Evolutionary conservation across 768 basidiomycete species (phyloP), one percentile per base, ranked within the genome.

Genomic region (Crucibulum laeve): DNA sequence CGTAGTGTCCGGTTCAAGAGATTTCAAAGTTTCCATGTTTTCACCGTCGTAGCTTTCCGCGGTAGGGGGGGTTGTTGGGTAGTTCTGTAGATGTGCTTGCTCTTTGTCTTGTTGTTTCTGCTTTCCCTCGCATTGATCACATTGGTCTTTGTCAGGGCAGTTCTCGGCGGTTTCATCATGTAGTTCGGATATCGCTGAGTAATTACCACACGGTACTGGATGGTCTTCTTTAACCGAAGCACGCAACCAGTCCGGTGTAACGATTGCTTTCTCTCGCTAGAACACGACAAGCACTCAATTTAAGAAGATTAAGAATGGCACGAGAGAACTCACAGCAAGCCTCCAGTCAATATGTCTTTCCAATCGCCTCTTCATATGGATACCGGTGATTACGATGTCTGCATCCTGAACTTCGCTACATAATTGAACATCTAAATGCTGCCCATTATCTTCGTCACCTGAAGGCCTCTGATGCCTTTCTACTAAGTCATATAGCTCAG

Each of bases 191-290:
- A 89, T 43, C 2, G 83, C 84, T 28, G 75, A 69, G 56, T 82
- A 89, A 26, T 68, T 61, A 1, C 65, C 73, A 46, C 65, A 87
- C 0, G 82, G 74, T 3, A 80, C 61, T 0, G 67, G 53, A 13
- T 53, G 63, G 1, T 71, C 67, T 33, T 67, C 61, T 19, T 60
- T 54, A 14, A 79, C 61, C 3, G 82, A 85, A 44, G 84, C 74
- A 24, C 60, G 68, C 14, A 91, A 70, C 88, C 87, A 91, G 24
- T 77, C 65, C 1, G 86, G 84, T 2, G 74, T 81, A 8, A 91
- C 85, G 18, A 89, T 73, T 0, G 74, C 67, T 53, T 84, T 89
- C 25, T 68, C 68, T 65, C 71, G 76, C 84, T 87, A 53, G n/a
- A 39, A 23, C 25, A 26, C 21, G 32, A 4, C 32, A 22, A 35